These are phyloP conservation scores for Rugonectria rugulosa DNA, from an alignment of 2,329 filamentous ascomycete species.

Conservation along the genomic window DNA sequence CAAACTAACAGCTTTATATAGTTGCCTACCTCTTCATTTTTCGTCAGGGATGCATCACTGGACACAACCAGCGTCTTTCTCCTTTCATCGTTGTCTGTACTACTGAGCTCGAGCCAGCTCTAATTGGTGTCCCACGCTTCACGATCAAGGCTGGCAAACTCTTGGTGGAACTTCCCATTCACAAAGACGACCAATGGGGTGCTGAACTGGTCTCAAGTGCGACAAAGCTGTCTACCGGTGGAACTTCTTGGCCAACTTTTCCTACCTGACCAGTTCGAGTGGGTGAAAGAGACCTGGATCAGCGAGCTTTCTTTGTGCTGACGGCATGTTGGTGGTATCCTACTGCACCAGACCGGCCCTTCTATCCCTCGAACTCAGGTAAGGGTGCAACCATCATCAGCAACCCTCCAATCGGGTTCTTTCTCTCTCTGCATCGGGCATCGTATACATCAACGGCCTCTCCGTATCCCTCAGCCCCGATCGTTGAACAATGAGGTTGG, in stretches of 20 bases:
- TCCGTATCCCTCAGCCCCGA: constrained; percentile 27
- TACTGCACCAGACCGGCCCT: constrained; percentile 26
- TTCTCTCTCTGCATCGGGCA: constrained; percentile 14
- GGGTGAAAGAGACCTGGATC: constrained; percentile 3
- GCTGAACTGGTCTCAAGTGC: background rate
- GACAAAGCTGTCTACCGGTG: constrained; percentile 1
- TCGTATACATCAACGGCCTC: constrained; percentile 12
- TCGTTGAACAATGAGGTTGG: constrained; percentile 2
- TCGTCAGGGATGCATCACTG: background rate
- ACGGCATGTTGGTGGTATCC: constrained; percentile 4
- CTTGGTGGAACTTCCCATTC: constrained; percentile 2
- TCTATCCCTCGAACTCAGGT: constrained; percentile 19
- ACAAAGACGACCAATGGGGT: background rate
- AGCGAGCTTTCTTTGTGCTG: constrained; percentile 25
- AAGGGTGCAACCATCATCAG: constrained; percentile 13
- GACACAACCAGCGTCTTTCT: background rate
- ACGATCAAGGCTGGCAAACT: background rate
- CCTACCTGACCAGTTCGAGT: background rate
- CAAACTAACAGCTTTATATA: background rate
- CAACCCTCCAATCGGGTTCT: constrained; percentile 17
- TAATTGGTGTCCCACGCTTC: background rate
- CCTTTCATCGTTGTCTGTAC: background rate
- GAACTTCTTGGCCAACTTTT: background rate
- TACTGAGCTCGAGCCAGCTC: background rate
- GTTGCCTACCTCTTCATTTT: background rate